phyloP scores from a whole-genome alignment of 2,329 filamentous ascomycete species.

The Aspergillus pseudonomiae region DNA sequence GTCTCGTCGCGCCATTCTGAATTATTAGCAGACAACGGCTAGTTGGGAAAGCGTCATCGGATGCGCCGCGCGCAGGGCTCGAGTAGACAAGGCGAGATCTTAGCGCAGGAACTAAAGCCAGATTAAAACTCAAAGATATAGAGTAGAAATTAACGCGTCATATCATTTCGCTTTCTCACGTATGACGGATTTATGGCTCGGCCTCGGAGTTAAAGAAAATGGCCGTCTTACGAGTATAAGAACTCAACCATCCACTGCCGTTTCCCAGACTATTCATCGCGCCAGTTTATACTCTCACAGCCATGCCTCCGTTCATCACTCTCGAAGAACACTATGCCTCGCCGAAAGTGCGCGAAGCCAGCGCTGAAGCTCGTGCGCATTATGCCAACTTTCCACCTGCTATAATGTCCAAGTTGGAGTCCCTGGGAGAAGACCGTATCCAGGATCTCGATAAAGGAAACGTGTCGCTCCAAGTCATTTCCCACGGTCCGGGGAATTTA shows the following conservation, averaged over 20 bases:
- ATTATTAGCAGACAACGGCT: no score
- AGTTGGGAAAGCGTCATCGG: no score
- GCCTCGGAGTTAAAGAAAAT: background rate
- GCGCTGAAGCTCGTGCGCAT: conserved; percentile 10
- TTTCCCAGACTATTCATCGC: background rate
- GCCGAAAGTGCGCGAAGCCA: conserved; percentile 14
- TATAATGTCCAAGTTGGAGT: conserved; percentile 17
- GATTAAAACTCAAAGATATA: no score
- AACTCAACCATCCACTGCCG: background rate
- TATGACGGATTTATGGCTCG: background rate
- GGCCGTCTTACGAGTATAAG: no score
- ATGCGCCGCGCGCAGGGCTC: background rate
- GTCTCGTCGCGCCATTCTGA: background rate
- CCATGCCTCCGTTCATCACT: conserved; percentile 23
- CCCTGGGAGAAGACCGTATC: conserved; percentile 13
- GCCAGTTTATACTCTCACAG: background rate
- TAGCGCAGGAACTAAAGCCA: background rate
- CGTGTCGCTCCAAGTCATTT: conserved; percentile 14
- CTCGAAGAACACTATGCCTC: conserved; percentile 25
- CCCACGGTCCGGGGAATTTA: conserved; percentile 20
- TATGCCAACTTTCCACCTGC: conserved; percentile 18
- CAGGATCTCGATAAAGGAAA: conserved; percentile 11
- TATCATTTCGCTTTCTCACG: background rate
- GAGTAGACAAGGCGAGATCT: background rate
- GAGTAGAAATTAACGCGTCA: background rate